Evolutionary conservation across 2,329 filamentous ascomycete genomes (phyloP).

Genomic region (Monosporascus sp.): DNA sequence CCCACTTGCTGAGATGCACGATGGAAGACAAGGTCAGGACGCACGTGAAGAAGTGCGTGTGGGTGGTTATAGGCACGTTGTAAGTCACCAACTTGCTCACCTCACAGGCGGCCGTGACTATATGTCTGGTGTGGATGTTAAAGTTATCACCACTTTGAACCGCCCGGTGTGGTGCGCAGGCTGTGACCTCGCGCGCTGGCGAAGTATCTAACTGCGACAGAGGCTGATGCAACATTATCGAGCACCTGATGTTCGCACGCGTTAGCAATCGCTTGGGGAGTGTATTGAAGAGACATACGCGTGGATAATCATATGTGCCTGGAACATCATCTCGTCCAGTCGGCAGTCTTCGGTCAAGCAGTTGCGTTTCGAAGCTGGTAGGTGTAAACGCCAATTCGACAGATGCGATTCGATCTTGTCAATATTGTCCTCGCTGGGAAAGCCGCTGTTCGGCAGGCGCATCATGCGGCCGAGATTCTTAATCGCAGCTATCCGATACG

Average conservation of each 20-base stretch:
- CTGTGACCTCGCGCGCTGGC: constrained; percentile 53
- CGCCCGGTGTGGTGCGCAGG: constrained; percentile 58
- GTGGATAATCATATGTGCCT: constrained; percentile 74
- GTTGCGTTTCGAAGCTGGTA: constrained; percentile 67
- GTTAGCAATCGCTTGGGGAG: constrained; percentile 1
- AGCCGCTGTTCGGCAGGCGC: constrained; percentile 45
- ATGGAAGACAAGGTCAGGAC: constrained; percentile 73
- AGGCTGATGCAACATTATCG: constrained; percentile 75
- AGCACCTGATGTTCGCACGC: constrained; percentile 36
- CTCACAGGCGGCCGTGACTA: constrained; percentile 70
- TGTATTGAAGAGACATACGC: constrained; percentile 34
- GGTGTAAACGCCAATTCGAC: constrained; percentile 73
- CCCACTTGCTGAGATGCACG: constrained; percentile 78
- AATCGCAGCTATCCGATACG: constrained; percentile 77
- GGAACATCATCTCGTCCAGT: constrained; percentile 87
- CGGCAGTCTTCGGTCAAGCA: constrained; percentile 64
- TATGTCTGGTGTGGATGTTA: constrained; percentile 72
- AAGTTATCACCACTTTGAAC: constrained; percentile 46
- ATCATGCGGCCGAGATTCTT: constrained; percentile 76
- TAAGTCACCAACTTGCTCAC: constrained; percentile 72
- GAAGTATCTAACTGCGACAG: constrained; percentile 68
- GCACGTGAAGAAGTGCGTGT: constrained; percentile 82
- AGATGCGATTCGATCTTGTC: constrained; percentile 47
- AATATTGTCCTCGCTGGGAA: constrained; percentile 49
- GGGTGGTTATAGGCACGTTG: constrained; percentile 63